Evolutionary conservation across 2,329 filamentous ascomycete species (phyloP), one percentile per base, ranked within the genome.

Genomic region (Aspergillus oerlinghausenensis): DNA sequence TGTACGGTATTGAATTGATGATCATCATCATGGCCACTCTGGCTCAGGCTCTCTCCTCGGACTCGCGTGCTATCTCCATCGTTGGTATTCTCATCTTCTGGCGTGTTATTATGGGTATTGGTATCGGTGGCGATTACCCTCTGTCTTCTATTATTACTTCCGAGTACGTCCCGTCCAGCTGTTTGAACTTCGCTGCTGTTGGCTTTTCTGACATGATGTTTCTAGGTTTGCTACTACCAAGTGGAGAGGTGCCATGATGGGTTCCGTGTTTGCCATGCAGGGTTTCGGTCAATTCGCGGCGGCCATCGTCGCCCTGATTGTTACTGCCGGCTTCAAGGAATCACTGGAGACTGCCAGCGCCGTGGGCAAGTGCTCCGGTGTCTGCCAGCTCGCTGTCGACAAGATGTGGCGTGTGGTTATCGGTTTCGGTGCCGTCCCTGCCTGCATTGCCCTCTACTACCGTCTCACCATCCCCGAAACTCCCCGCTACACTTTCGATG

Each of bases 221-320:
- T 14, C 11, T 62, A 85, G 84, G 65, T 94, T 94, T 67, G 89
- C 90, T 10, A 92, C 88, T 3, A 93, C 89, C 53, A 91, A 88
- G 74, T 92, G 89, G 86, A 80, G 90, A 73, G 90, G 89, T 63
- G 89, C 89, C 62, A 94, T 94, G 87, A 92, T 95, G 87, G 88
- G 85, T 35, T 82, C 88, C 17, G 90, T 94, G 54, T 94, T 94
- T 67, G 88, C 89, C 63, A 93, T 92, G 88, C 90, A 95, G 72
- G 89, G 90, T 62, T 82, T 94, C 52, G 90, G 90, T 21, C 90
- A 94, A 73, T 85, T 94, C 54, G 80, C 79, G 26, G 89, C 88
- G 50, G 88, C 88, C 49, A 83, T 93, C 29, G 80, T 94, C 60
- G 88, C 90, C 71, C 79, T 94, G 49, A 89, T 92, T 66, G 82